Evolutionary conservation across 2,329 filamentous ascomycete species (phyloP), one percentile per base, ranked within the genome.

Genomic region (Pseudonectria buxi): DNA sequence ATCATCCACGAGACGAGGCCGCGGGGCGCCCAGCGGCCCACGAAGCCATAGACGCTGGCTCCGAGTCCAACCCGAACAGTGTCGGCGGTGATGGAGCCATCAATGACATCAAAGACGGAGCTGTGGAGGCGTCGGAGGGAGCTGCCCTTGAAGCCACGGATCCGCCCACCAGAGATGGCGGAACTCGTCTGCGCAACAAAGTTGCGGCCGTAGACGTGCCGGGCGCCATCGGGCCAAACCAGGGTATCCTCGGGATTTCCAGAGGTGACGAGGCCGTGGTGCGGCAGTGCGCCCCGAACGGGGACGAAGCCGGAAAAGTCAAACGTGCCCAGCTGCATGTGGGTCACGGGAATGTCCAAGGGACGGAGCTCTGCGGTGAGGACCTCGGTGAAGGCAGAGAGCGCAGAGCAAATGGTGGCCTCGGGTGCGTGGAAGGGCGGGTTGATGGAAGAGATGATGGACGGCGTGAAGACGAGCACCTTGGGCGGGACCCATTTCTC

Each of bases 1-100:
- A 96, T 83, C 84, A 96, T 94, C 84, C 86, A 92, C 2, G 80
- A 81, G n/a, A 96, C 83, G 12, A 95, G 57, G 3, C 79, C 73
- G 14, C 76, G 71, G 2, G 92, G 90, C 15, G 84, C 72, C 76
- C 83, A 90, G 26, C 76, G 74, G 6, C 89, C 92, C 7, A 96
- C 83, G 22, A 95, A 71, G 26, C 86, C 84, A 60, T 96, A 96
- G 1, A 88, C 71, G 37, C 83, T 71, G 33, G 87, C 86, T 6
- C 92, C 92, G 33, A 88, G 77, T 1, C 92, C 92, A 12, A 95
- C 83, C 39, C 86, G 81, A 45, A 90, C 76, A 2, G 84, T 75
- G 25, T 75, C 68, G 30, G 67, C 69, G 16, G 72, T 74, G 47
- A 74, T 68, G 13, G 70, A 74, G 28, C 77, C 74, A 45, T 86